phyloP scores from a whole-genome alignment of 2,329 filamentous ascomycete genomes.

The Fusarium drepaniforme region DNA sequence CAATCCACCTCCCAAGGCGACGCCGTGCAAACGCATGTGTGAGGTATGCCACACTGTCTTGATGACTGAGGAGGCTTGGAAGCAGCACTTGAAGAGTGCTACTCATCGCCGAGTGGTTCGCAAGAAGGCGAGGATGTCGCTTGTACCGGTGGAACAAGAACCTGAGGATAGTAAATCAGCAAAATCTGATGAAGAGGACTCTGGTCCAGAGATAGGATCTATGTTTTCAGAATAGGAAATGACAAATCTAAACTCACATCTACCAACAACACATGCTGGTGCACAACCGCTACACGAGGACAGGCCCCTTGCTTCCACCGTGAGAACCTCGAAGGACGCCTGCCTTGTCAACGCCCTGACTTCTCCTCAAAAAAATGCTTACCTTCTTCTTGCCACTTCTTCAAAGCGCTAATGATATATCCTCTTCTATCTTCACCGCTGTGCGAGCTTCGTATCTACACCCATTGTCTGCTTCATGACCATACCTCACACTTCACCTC shows the following conservation, averaged over 20 bases:
- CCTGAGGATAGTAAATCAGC: slow-evolving; percentile 7
- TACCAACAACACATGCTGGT: background rate
- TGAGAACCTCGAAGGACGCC: too few relatives aligned
- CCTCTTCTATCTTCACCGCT: too few relatives aligned
- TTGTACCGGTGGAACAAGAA: slow-evolving; percentile 48
- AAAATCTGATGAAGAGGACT: slow-evolving; percentile 28
- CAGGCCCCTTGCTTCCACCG: too few relatives aligned
- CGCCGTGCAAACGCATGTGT: slow-evolving; percentile 72
- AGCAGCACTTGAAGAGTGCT: slow-evolving; percentile 53
- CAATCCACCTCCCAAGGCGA: slow-evolving; percentile 63
- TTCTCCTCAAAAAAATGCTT: too few relatives aligned
- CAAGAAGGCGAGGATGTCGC: slow-evolving; percentile 52
- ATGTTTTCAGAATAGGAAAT: slow-evolving; percentile 42
- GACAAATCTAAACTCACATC: background rate
- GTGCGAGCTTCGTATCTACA: too few relatives aligned
- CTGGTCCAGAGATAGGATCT: slow-evolving; percentile 45
- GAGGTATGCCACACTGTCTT: slow-evolving; percentile 77
- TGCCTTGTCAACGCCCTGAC: too few relatives aligned
- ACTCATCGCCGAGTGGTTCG: slow-evolving; percentile 50
- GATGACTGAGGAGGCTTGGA: slow-evolving; percentile 65
- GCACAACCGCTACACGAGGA: too few relatives aligned
- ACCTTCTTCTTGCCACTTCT: too few relatives aligned
- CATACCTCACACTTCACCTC: background rate
- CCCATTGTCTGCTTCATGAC: background rate
- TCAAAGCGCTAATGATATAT: too few relatives aligned